Evolutionary conservation across 2,329 filamentous ascomycete species (phyloP).

Genomic region (Talaromyces sp.): DNA sequence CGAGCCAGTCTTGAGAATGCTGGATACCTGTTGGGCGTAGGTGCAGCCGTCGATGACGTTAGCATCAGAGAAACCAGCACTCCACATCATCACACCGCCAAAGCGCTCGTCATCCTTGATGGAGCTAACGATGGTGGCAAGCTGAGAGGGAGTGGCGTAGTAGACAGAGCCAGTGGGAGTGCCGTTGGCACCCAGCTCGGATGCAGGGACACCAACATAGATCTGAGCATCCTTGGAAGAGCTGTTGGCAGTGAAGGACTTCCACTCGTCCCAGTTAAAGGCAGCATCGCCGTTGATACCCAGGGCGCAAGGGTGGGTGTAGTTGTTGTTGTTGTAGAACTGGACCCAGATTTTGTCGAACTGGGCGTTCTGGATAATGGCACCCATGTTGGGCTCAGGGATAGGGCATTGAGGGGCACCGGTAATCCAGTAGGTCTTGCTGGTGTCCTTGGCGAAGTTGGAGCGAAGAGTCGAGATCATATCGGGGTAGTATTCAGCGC

Average conservation of each 20-base stretch:
- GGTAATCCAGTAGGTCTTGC: constrained; percentile 46
- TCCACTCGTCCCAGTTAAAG: constrained; percentile 44
- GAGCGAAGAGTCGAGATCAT: constrained; percentile 46
- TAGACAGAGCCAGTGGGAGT: constrained; percentile 18
- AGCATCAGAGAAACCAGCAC: constrained; percentile 46
- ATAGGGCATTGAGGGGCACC: constrained; percentile 49
- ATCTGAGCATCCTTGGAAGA: constrained; percentile 46
- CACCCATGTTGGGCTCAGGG: constrained; percentile 44
- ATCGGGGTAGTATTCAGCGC: constrained; percentile 32
- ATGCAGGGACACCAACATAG: constrained; percentile 49
- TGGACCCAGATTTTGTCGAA: constrained; percentile 55
- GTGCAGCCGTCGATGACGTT: constrained; percentile 42
- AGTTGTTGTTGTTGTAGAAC: constrained; percentile 52
- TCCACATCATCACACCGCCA: constrained; percentile 59
- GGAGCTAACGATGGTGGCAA: constrained; percentile 38
- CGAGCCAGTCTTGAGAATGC: constrained; percentile 26
- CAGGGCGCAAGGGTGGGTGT: constrained; percentile 25
- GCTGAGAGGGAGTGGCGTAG: constrained; percentile 47
- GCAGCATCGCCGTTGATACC: constrained; percentile 18
- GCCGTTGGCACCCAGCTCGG: constrained; percentile 14
- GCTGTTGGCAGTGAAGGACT: constrained; percentile 29
- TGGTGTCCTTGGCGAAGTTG: constrained; percentile 32
- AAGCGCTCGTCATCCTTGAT: constrained; percentile 42
- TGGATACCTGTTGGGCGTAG: constrained; percentile 48
- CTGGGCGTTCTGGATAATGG: constrained; percentile 39